Evolutionary conservation across 225 moss, liverwort and hornwort species (phyloP), one percentile per base, ranked within the genome.

Genomic region (Climacium dendroides): DNA sequence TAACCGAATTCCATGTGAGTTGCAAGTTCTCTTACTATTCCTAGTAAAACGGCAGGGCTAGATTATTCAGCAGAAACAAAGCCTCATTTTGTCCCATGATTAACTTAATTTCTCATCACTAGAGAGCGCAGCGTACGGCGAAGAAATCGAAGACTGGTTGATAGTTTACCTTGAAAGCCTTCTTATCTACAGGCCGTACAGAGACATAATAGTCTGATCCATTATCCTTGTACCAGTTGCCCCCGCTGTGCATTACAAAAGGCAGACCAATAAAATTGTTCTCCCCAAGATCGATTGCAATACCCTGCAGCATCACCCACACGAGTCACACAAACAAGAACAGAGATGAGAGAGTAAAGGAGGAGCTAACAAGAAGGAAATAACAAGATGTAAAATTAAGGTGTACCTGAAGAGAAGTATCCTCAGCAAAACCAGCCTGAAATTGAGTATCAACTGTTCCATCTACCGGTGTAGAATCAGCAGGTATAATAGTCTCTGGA

Each of bases 141-240:
- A 76, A 28, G 43, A 74, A 83, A 79, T 48, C 47, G 64, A 87
- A 77, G 53, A 30, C 72, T 45, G 72, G 24, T 73, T 65, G 18
- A 22, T 82, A 8, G 18, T 39, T 35, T 55, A 96, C 97, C 96
- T 96, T 96, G 50, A 91, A 79, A 64, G 89, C 90, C 83, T 94
- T 94, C 82, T 89, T 87, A 75, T 96, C 94, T 34, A 67, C 86
- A 71, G 94, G 85, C 80, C 93, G 92, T 15, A 96, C 87, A 53
- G 93, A 82, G 41, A 95, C 87, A 89, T 97, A 98, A 83, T 93
- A 98, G 86, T 98, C 96, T 74, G 94, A 93, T 73, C 95, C 97
- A 81, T 96, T 96, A 89, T 98, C 97, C 89, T 97, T 98, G 77
- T 96, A 95, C 98, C 98, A 97, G 57, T 93, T 93, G 7, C 94